Base-by-base conservation (phyloP, 2,329 filamentous ascomycete genomes). In the Albifimbria verrucaria region DNA sequence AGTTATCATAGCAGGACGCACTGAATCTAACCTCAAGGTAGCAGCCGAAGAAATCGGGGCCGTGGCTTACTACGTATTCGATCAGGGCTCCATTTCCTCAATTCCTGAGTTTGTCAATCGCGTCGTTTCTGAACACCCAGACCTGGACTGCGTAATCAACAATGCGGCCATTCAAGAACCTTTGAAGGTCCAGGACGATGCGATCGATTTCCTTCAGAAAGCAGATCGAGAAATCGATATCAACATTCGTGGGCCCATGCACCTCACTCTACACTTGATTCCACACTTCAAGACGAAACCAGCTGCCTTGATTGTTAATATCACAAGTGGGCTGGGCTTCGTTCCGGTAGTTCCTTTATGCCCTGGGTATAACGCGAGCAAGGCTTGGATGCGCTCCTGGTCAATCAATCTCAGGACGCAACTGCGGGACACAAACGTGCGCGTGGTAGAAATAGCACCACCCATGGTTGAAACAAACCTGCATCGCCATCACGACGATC, bases 111-210 rank as follows among this genome's bases (percentile, higher is more conserved):
- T 83, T 55, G 65, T 78, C 51, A 52, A 72, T 42, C 70, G 69
- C 17, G 60, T 84, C 39, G 74, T 69, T 3, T 56, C 55, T 2
- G 74, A 81, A 6, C 77, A 84, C 58, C 78, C 63, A 1, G 64
- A 65, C 1, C 62, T 84, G 3, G 80, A 85, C 65, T 84, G 80
- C 57, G 61, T 85, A 0, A 68, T 85, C 61, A 85, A 84, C 67
- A 84, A 85, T 52, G 81, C 81, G 0, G 81, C 80, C 2, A 77
- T 84, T 0, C 81, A 85, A 61, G 67, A 79, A 2, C 81, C 79
- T 0, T 71, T 85, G 1, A 64, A 78, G 17, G 69, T 80, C 1
- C 24, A 65, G 9, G 64, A 67, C 36, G 71, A 72, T 23, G 60
- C 65, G 0, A 15, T 15, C 15, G 71, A 77, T 25, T 77, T 81